Conservation (phyloP, 2,329 filamentous ascomycete species). For the Tolypocladium tundrense region DNA sequence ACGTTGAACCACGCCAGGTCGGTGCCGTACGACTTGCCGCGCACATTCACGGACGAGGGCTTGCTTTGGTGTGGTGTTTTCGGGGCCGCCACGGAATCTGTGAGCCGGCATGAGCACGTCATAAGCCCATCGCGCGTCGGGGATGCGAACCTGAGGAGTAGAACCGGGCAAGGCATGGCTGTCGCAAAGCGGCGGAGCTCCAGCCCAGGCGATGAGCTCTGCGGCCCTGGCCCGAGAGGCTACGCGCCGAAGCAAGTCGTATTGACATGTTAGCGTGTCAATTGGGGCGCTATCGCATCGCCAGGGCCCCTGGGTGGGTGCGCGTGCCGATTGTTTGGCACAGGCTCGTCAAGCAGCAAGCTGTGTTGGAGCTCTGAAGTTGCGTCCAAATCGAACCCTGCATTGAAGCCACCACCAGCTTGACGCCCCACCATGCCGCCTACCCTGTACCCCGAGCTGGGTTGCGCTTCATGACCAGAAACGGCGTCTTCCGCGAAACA, state of each 20-base stretch:
- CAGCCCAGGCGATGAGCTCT: slow-evolving; percentile 5
- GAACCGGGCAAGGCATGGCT: not conserved
- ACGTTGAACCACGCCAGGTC: slow-evolving; percentile 80
- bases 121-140: too few species aligned
- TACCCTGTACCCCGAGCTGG: not conserved
- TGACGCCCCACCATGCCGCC: not conserved
- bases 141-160: slow-evolving; percentile 3
- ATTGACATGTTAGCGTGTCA: slow-evolving; percentile 12
- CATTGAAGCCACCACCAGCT: not conserved
- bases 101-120: not conserved
- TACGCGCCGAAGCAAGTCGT: slow-evolving; percentile 13
- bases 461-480: too few species aligned
- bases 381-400: not conserved
- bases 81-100: not conserved
- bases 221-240: slow-evolving; percentile 15
- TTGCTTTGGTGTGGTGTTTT: not conserved
- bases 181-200: not conserved
- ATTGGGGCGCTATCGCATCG: not conserved
- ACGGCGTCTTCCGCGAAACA: too few species aligned
- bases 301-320: not conserved
- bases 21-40: slow-evolving; percentile 52
- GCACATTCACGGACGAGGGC: slow-evolving; percentile 40
- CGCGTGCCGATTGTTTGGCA: not conserved
- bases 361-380: not conserved
- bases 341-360: not conserved